phyloP scores from a whole-genome alignment of 2,329 filamentous ascomycete species.

The Fusarium haematococcum region DNA sequence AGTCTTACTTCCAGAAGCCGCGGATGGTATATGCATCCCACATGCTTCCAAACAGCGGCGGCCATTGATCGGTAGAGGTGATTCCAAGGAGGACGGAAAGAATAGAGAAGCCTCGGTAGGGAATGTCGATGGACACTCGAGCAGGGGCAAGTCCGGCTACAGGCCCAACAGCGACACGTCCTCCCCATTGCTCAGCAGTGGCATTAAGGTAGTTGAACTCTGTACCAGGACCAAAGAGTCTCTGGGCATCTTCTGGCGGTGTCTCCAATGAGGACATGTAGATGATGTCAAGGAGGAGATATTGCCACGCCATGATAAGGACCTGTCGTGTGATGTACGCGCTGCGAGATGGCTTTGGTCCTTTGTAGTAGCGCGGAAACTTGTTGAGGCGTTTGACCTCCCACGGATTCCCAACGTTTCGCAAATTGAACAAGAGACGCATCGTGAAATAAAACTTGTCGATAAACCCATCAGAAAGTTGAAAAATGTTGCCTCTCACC shows the following conservation, averaged over 20 bases:
- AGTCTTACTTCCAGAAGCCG: conserved; percentile 24
- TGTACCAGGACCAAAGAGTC: conserved; percentile 12
- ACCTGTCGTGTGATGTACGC: neutral
- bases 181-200: conserved; percentile 23
- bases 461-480: neutral
- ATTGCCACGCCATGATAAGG: neutral
- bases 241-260: neutral
- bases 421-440: neutral
- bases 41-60: conserved; percentile 25
- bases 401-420: neutral
- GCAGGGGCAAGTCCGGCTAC: neutral
- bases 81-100: neutral
- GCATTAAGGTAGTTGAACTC: conserved; percentile 18
- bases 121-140: neutral
- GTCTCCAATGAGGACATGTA: neutral
- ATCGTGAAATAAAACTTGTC: neutral
- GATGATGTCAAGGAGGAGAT: neutral
- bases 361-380: neutral
- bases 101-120: neutral
- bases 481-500: neutral
- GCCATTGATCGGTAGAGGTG: conserved; percentile 12
- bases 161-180: conserved; percentile 6
- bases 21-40: conserved; percentile 26
- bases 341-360: neutral
- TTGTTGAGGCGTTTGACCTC: neutral